Evolutionary conservation across 495 filamentous ascomycete genomes (phyloP).

Genomic region (Podospora australis): DNA sequence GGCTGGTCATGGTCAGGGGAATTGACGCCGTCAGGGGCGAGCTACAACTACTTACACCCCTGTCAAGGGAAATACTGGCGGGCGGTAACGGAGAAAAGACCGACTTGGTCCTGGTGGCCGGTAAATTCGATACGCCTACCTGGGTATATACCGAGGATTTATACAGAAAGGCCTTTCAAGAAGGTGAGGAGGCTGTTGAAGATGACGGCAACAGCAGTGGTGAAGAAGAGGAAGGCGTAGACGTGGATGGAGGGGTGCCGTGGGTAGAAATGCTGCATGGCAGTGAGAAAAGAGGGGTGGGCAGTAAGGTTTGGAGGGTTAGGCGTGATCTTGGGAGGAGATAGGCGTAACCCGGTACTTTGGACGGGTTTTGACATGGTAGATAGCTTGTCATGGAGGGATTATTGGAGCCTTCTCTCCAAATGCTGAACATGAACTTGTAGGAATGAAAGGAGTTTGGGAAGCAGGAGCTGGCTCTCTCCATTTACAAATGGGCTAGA

Average conservation of each 20-base stretch:
- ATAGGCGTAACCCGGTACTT: no score
- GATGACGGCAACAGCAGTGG: constrained; percentile 13
- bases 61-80: constrained; percentile 23
- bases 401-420: no score
- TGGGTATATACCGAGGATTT: constrained; percentile 55
- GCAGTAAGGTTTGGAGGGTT: constrained; percentile 49
- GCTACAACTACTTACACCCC: constrained; percentile 50
- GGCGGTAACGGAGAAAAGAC: constrained; percentile 25
- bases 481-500: no score
- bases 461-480: no score
- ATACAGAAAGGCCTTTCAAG: constrained; percentile 18
- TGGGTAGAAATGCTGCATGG: constrained; percentile 38
- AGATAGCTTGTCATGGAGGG: no score
- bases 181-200: constrained; percentile 10
- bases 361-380: no score
- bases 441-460: no score
- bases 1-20: constrained; percentile 49
- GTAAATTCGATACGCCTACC: constrained; percentile 50
- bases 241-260: constrained; percentile 30
- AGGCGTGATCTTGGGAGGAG: constrained; percentile 45
- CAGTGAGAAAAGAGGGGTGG: neutral
- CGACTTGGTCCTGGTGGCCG: constrained; percentile 49
- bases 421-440: no score
- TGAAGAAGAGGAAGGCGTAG: constrained; percentile 12
- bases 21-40: constrained; percentile 39